Evolutionary conservation across 2,329 filamentous ascomycete genomes (phyloP), one percentile per base, ranked within the genome.

Genomic region (Paecilomyces fulvus): DNA sequence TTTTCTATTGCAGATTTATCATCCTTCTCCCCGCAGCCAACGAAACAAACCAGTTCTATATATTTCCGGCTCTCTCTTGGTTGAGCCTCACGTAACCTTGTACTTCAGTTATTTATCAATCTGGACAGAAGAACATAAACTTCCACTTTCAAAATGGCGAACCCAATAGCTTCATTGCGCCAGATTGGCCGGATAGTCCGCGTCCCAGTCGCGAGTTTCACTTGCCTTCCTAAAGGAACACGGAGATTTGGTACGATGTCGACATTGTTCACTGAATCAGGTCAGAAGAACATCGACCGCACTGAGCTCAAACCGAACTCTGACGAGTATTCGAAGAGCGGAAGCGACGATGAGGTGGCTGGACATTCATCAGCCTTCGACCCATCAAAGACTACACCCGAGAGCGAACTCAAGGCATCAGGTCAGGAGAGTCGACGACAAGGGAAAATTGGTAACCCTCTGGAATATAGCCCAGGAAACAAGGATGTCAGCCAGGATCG

Each of bases 291-390:
- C 14, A 51, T 60, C 10, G 79, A 86, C 66, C 81, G 83, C 53
- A 80, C 86, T 60, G 79, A 79, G 2, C 79, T 95, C 31, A 82
- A 87, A 57, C 84, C 87, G 0, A 78, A 82, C 31, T 73, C 80
- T 2, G 83, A 80, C 55, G 89, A 95, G 68, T 83, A 86, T 72
- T 83, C 83, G 56, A 83, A 86, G 67, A 84, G 83, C 52, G 87
- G 83, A 3, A 83, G 82, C 0, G 89, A 85, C 61, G 75, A 85
- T 50, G 78, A 82, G 11, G 80, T 85, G 0, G 78, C 80, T 0
- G 75, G 79, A 30, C 75, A 81, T 56, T 78, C 85, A 48, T 80
- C 85, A 0, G 86, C 90, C 0, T 95, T 89, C 71, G 80, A 90
- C 67, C 83, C 85, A 0, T 72, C 78, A 55, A 83, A 82, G 68